Evolutionary conservation across 1,284 basidiomycete genomes (phyloP).

Genomic region (Ceratobasidium sp.): DNA sequence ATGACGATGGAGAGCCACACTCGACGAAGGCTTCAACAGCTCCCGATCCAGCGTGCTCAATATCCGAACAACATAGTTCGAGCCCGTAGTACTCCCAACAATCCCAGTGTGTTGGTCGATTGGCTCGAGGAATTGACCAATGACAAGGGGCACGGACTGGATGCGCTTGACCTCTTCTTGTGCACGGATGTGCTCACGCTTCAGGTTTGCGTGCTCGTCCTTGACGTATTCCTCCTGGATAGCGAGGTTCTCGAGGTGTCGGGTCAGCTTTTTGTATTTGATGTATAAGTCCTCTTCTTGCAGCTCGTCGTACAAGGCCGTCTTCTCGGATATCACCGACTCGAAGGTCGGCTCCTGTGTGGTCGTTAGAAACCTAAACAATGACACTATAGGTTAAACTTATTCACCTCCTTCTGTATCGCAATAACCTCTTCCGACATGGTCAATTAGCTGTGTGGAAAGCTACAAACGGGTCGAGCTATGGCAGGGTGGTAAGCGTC

Average conservation of each 20-base stretch:
- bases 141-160: slow-evolving; percentile 98
- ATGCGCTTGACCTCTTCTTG: slow-evolving; percentile 99
- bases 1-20: slow-evolving; percentile 97
- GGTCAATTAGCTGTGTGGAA: slow-evolving; percentile 23
- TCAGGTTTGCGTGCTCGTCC: slow-evolving; percentile 97
- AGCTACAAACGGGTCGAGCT: neutral
- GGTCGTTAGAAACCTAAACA: neutral
- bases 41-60: slow-evolving; percentile 97
- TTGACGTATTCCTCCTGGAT: slow-evolving; percentile 99
- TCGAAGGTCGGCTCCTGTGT: slow-evolving; percentile 89
- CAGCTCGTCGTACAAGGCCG: slow-evolving; percentile 82
- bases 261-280: slow-evolving; percentile 93
- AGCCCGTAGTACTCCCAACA: slow-evolving; percentile 97
- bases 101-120: slow-evolving; percentile 99
- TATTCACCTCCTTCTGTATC: slow-evolving; percentile 80
- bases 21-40: slow-evolving; percentile 95
- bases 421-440: slow-evolving; percentile 73
- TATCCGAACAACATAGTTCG: slow-evolving; percentile 98
- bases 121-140: slow-evolving; percentile 98
- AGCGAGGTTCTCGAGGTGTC: slow-evolving; percentile 92
- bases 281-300: slow-evolving; percentile 94
- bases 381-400: slow-evolving; percentile 33
- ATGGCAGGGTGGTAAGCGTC: slow-evolving; percentile 1
- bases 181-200: slow-evolving; percentile 96
- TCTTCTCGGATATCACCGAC: slow-evolving; percentile 87